These are phyloP conservation scores for Stemphylium beticola DNA, from an alignment of 2,329 filamentous ascomycete genomes.

Conservation along the genomic window DNA sequence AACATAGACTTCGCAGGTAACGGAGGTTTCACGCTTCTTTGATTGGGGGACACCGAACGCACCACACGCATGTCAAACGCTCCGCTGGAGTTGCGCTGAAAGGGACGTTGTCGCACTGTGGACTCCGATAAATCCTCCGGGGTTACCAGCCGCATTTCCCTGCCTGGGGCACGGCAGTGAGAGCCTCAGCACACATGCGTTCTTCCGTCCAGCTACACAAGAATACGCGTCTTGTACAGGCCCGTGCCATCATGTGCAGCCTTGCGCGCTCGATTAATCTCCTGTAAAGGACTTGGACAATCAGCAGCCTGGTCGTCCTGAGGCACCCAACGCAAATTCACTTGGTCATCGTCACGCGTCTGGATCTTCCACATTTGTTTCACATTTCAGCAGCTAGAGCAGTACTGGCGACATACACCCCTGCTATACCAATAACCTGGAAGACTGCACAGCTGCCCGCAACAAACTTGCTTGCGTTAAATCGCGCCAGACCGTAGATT, in stretches of 20 bases:
- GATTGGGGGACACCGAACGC: slow-evolving; percentile 6
- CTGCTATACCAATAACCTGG: too few relatives aligned
- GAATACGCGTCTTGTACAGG: slow-evolving; percentile 1
- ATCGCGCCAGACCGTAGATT: not conserved
- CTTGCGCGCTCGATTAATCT: not conserved
- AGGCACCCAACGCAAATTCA: not conserved
- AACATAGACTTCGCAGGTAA: slow-evolving; percentile 4
- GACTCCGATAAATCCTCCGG: slow-evolving; percentile 5
- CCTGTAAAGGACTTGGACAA: too few relatives aligned
- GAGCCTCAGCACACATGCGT: slow-evolving; percentile 1
- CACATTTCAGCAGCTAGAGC: not conserved
- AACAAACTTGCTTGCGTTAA: not conserved
- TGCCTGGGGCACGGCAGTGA: not conserved
- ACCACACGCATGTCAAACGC: slow-evolving; percentile 16
- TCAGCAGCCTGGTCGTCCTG: too few relatives aligned
- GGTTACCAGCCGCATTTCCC: slow-evolving; percentile 3
- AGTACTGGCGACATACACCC: too few relatives aligned
- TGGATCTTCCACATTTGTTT: slow-evolving; percentile 8
- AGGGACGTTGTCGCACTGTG: not conserved
- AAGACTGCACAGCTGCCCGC: too few relatives aligned
- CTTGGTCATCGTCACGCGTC: slow-evolving; percentile 1
- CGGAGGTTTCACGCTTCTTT: slow-evolving; percentile 16
- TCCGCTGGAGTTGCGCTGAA: slow-evolving; percentile 1
- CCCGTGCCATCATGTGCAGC: not conserved
- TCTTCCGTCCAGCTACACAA: not conserved